Conservation (phyloP, 257 asterid genomes). For the Solanum sitiens region DNA sequence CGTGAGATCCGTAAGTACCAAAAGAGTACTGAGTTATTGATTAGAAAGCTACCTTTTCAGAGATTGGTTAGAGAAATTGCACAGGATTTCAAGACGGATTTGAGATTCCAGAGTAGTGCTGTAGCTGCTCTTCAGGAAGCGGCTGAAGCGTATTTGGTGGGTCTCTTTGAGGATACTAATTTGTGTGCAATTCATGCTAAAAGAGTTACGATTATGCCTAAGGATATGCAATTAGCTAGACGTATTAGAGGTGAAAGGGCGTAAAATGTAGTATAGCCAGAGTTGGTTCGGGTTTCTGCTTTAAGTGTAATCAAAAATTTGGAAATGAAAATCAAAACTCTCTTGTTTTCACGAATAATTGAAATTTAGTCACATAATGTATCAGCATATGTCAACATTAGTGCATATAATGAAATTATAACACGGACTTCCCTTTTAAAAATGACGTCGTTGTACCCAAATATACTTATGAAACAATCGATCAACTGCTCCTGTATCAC, state of each 20-base stretch:
- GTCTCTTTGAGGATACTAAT: background rate
- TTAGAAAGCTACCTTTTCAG: background rate
- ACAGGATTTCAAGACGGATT: background rate
- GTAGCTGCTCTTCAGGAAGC: background rate
- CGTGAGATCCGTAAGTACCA: background rate
- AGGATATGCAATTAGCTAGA: background rate
- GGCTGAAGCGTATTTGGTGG: background rate
- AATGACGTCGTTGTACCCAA: conserved; percentile 33
- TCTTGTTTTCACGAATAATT: background rate
- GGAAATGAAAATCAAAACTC: background rate
- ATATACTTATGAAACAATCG: conserved; percentile 36
- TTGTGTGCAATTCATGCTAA: background rate
- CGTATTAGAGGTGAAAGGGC: background rate
- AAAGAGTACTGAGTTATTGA: background rate
- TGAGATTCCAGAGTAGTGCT: background rate
- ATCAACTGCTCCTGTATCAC: conserved; percentile 39
- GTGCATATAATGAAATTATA: background rate
- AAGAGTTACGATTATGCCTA: background rate
- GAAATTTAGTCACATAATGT: background rate
- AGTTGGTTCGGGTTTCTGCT: background rate
- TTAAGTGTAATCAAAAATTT: background rate
- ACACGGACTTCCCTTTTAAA: conserved; percentile 12
- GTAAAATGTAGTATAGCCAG: background rate
- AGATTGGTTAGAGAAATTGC: background rate
- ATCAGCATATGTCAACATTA: background rate